A percentile compares a stretch with the other conserved stretches of the same genome.
phyloP scores from a whole-genome alignment of 2,329 filamentous ascomycete species.

The Sporothrix euskadiensis region DNA sequence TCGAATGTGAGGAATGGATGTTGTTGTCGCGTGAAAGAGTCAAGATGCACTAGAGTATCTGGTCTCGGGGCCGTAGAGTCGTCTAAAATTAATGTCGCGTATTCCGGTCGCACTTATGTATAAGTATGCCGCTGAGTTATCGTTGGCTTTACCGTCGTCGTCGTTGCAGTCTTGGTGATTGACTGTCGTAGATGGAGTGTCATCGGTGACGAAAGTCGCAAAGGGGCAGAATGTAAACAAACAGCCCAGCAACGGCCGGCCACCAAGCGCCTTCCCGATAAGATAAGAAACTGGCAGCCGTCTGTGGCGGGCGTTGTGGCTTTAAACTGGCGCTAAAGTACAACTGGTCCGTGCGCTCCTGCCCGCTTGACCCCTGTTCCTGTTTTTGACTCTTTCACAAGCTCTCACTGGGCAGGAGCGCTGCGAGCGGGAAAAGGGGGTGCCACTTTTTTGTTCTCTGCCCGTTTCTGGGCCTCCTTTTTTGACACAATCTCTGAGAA shows the following conservation, averaged over 20 bases:
- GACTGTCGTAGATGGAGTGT: neutral
- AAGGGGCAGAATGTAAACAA: conserved; percentile 30
- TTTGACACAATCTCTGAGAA: neutral
- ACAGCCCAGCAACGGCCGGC: conserved; percentile 27
- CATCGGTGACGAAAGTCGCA: neutral
- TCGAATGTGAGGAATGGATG: neutral
- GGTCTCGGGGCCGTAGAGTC: neutral
- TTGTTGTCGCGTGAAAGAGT: neutral
- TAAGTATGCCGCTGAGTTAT: neutral
- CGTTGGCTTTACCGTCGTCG: neutral
- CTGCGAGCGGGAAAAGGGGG: neutral
- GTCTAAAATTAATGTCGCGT: neutral
- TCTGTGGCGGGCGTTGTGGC: conserved; percentile 21
- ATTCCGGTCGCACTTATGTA: neutral
- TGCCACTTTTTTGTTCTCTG: conserved; percentile 17
- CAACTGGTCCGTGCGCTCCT: conserved; percentile 7
- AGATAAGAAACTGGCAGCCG: conserved; percentile 16
- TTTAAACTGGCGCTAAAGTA: neutral
- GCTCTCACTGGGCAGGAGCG: too few species aligned
- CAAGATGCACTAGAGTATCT: neutral
- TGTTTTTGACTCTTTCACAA: neutral
- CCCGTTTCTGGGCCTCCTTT: conserved; percentile 7
- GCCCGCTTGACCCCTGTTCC: conserved; percentile 2
- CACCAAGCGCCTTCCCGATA: conserved; percentile 3
- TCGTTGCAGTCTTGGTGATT: neutral